phyloP scores from a whole-genome alignment of 192 early-diverging fungal species.

The Backusella psychrophila region DNA sequence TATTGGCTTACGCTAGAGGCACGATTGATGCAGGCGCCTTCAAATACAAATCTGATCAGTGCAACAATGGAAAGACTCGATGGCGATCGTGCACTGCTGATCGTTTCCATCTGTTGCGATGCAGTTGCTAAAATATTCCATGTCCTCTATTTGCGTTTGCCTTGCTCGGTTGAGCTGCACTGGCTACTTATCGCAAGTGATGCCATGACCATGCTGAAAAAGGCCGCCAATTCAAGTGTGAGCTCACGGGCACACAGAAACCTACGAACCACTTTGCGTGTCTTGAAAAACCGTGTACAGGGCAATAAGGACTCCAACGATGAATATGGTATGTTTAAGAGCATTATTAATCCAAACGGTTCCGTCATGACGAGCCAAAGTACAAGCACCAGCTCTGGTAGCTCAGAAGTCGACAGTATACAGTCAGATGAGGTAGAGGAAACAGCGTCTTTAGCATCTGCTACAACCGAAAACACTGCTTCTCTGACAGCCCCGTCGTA shows the following conservation, averaged over 20 bases:
- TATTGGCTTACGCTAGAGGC: constrained; percentile 25
- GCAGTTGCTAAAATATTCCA: constrained; percentile 14
- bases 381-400: constrained; percentile 11
- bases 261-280: constrained; percentile 6
- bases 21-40: constrained; percentile 17
- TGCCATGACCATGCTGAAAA: constrained; percentile 18
- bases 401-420: not conserved
- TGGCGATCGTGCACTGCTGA: constrained; percentile 11
- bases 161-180: constrained; percentile 19
- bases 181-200: constrained; percentile 22
- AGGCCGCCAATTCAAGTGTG: constrained; percentile 1
- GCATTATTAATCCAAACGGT: not conserved
- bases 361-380: not conserved
- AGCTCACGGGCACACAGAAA: constrained; percentile 7
- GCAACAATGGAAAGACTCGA: constrained; percentile 12
- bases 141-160: constrained; percentile 9
- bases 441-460: not conserved
- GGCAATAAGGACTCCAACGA: not conserved
- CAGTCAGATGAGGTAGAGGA: not conserved
- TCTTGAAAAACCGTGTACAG: not conserved
- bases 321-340: not conserved
- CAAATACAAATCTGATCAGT: constrained; percentile 3
- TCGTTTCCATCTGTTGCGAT: constrained; percentile 25
- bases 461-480: not conserved
- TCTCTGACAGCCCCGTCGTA: not conserved